A percentile compares a stretch with the other conserved stretches of the same genome.
Conservation (phyloP, 345 rosid genomes). For the Linum trigynum region DNA sequence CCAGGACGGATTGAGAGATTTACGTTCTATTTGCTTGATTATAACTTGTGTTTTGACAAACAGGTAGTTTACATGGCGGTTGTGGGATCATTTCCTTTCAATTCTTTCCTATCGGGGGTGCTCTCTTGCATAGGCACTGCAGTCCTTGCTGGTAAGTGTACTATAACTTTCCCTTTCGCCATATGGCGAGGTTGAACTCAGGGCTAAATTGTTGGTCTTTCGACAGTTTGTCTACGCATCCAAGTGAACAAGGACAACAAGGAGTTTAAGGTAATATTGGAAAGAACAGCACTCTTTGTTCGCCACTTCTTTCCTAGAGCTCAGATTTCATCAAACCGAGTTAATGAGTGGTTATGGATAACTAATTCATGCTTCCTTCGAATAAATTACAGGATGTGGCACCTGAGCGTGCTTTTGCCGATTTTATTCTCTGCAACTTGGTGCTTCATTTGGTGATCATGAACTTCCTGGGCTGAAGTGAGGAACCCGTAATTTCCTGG, state of each 20-base stretch:
- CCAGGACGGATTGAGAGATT: no score
- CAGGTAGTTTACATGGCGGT: slow-evolving; percentile 91
- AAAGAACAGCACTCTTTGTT: neutral
- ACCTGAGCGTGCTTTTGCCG: slow-evolving; percentile 83
- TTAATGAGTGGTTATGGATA: no score
- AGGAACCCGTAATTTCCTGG: neutral
- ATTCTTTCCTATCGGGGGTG: slow-evolving; percentile 94
- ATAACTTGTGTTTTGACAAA: slow-evolving; percentile 11
- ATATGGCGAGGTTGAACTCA: neutral
- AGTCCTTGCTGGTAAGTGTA: slow-evolving; percentile 82
- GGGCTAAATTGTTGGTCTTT: neutral
- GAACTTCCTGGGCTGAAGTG: slow-evolving; percentile 57
- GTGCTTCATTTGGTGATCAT: slow-evolving; percentile 86
- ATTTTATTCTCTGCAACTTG: slow-evolving; percentile 79
- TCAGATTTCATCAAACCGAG: no score
- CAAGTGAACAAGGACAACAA: slow-evolving; percentile 99
- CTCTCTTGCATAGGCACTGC: slow-evolving; percentile 96
- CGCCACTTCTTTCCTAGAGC: no score
- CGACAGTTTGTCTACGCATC: slow-evolving; percentile 89
- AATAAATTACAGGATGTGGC: slow-evolving; percentile 44
- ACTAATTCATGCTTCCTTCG: neutral
- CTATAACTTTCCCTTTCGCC: neutral
- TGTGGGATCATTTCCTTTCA: slow-evolving; percentile 98
- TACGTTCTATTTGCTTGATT: no score
- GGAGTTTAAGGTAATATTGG: slow-evolving; percentile 60